These are phyloP conservation scores for Tetradesmus lagerheimii DNA, from an alignment of 139 green algal species.

Conservation along the genomic window DNA sequence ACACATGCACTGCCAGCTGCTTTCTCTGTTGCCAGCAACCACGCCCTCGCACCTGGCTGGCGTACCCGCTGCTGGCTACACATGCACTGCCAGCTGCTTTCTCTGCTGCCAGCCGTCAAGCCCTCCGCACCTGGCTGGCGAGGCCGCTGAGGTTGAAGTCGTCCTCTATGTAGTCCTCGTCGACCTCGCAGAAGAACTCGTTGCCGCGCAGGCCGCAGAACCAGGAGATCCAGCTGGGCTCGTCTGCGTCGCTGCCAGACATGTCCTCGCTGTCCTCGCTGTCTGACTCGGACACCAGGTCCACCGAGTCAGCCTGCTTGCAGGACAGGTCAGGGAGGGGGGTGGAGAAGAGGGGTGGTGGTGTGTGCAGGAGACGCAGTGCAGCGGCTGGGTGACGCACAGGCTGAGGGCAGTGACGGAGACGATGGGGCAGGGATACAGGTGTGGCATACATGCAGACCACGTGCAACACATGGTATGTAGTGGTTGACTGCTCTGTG, in stretches of 20 bases:
- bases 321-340: background rate
- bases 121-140: slow-evolving; percentile 62
- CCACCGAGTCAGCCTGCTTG: slow-evolving; percentile 42
- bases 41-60: too few species aligned
- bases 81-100: too few species aligned
- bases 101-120: background rate
- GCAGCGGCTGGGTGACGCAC: background rate
- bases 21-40: too few species aligned
- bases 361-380: background rate
- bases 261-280: slow-evolving; percentile 66
- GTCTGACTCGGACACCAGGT: slow-evolving; percentile 63
- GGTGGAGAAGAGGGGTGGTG: background rate
- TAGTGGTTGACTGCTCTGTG: too few species aligned
- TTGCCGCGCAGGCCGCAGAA: slow-evolving; percentile 91
- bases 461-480: too few species aligned
- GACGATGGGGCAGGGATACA: background rate
- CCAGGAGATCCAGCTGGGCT: slow-evolving; percentile 90
- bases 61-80: too few species aligned
- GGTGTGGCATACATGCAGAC: background rate
- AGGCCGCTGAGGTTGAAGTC: slow-evolving; percentile 97
- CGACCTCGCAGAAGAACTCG: slow-evolving; percentile 86
- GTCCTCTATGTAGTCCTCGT: slow-evolving; percentile 92
- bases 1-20: too few species aligned
- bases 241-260: slow-evolving; percentile 58
- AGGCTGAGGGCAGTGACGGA: background rate